Evolutionary conservation across 1,284 basidiomycete genomes (phyloP).

Genomic region (Papiliotrema fonsecae): DNA sequence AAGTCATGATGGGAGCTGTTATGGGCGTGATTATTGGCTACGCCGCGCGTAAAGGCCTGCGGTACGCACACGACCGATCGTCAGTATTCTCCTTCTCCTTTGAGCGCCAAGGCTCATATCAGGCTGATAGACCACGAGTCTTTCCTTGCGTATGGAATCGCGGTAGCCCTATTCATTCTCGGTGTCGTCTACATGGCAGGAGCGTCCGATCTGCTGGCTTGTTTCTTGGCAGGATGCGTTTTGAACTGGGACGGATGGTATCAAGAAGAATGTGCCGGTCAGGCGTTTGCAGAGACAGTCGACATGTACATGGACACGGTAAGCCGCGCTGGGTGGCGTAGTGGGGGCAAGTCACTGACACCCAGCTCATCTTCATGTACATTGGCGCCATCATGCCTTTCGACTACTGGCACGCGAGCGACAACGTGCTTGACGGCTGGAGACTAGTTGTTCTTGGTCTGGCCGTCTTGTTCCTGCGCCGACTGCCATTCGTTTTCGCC

Average conservation of each 20-base stretch:
- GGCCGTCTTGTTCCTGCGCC: slow-evolving; percentile 66
- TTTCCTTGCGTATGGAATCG: slow-evolving; percentile 34
- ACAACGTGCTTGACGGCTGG: slow-evolving; percentile 66
- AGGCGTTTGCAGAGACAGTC: not conserved
- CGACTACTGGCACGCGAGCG: slow-evolving; percentile 52
- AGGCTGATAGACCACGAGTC: slow-evolving; percentile 12
- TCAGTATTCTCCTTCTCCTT: not conserved
- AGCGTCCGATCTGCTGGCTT: slow-evolving; percentile 56
- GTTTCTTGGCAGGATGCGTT: not conserved
- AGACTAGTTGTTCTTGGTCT: slow-evolving; percentile 72
- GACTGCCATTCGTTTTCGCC: slow-evolving; percentile 73
- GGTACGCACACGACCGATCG: not conserved
- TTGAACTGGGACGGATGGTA: slow-evolving; percentile 3
- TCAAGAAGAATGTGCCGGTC: slow-evolving; percentile 1
- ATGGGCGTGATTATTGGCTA: not conserved
- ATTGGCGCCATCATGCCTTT: not conserved
- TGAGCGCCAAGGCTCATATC: not conserved
- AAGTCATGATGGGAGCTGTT: not conserved
- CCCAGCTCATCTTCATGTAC: not conserved
- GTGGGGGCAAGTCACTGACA: not conserved
- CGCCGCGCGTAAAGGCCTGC: not conserved
- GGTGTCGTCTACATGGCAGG: slow-evolving; percentile 76
- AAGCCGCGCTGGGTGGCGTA: not conserved
- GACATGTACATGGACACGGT: slow-evolving; percentile 6
- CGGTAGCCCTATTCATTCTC: slow-evolving; percentile 58